Percentiles rank a stretch among this genome's conserved stretches.
Conservation (phyloP, 257 asterid genomes). For the Penstemon davidsonii region DNA sequence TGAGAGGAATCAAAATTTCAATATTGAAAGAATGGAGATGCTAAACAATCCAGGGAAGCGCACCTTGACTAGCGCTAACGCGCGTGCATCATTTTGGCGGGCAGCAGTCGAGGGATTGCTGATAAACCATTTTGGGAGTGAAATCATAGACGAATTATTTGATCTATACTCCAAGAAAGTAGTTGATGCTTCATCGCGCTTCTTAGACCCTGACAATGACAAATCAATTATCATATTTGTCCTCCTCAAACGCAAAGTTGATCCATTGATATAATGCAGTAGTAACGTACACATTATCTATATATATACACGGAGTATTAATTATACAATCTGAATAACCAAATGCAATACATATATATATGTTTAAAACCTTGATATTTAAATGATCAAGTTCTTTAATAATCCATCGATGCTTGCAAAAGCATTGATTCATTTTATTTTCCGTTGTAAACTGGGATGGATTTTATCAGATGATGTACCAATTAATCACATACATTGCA, state of each 20-base stretch:
- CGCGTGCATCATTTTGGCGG: conserved; percentile 9
- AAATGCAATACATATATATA: too few relatives aligned
- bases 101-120: conserved; percentile 26
- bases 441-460: too few relatives aligned
- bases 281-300: too few relatives aligned
- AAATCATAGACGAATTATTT: conserved; percentile 31
- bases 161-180: conserved; percentile 11
- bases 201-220: conserved; percentile 15
- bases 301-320: too few relatives aligned
- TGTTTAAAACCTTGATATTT: too few relatives aligned
- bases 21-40: conserved; percentile 33
- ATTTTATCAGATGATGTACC: too few relatives aligned
- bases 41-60: conserved; percentile 25
- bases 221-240: conserved; percentile 20
- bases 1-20: conserved; percentile 26
- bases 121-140: conserved; percentile 27
- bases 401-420: too few relatives aligned
- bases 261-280: not conserved
- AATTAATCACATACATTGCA: too few relatives aligned
- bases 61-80: conserved; percentile 14
- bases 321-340: too few relatives aligned
- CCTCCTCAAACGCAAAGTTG: conserved; percentile 24
- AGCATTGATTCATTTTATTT: too few relatives aligned
- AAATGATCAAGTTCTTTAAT: too few relatives aligned
- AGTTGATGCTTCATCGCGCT: conserved; percentile 3